These are phyloP conservation scores for Candida sanyiensis DNA, from an alignment of 805 yeast species.

Conservation along the genomic window DNA sequence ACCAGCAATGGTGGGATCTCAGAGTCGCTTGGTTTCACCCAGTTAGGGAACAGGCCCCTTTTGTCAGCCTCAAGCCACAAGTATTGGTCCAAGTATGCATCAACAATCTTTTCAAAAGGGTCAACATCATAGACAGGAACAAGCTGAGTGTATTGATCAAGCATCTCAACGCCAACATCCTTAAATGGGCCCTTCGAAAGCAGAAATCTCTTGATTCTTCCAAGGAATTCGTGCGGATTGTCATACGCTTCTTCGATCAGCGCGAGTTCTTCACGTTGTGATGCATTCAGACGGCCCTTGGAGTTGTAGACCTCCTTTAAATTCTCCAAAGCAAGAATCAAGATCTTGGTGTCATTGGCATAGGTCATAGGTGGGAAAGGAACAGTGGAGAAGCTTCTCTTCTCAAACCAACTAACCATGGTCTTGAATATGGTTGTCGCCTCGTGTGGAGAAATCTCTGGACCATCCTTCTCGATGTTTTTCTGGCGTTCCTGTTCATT, in stretches of 20 bases:
- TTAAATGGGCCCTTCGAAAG: conserved; percentile 89
- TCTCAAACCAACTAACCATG: conserved; percentile 88
- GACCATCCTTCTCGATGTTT: conserved; percentile 76
- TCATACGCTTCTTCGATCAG: conserved; percentile 95
- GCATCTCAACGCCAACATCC: conserved; percentile 81
- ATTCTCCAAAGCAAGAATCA: conserved; percentile 84
- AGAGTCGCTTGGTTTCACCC: conserved; percentile 93
- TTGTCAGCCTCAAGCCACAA: conserved; percentile 94
- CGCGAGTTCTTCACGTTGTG: conserved; percentile 89
- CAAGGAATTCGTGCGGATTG: conserved; percentile 89
- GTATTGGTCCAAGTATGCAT: conserved; percentile 92
- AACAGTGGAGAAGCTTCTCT: conserved; percentile 75
- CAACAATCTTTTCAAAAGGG: conserved; percentile 91
- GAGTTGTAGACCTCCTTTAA: conserved; percentile 76
- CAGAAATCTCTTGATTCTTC: conserved; percentile 74
- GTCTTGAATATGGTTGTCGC: conserved; percentile 84
- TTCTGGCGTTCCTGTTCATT: conserved; percentile 87
- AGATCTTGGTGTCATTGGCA: conserved; percentile 86
- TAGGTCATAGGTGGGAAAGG: conserved; percentile 92
- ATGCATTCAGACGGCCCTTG: conserved; percentile 71
- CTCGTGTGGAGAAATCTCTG: conserved; percentile 77
- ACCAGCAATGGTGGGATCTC: conserved; percentile 90
- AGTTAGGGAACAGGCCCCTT: conserved; percentile 81
- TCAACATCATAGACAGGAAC: conserved; percentile 85
- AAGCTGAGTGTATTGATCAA: conserved; percentile 81